These are phyloP conservation scores for Arthromyces matolae DNA, from an alignment of 768 basidiomycete genomes.

Conservation along the genomic window DNA sequence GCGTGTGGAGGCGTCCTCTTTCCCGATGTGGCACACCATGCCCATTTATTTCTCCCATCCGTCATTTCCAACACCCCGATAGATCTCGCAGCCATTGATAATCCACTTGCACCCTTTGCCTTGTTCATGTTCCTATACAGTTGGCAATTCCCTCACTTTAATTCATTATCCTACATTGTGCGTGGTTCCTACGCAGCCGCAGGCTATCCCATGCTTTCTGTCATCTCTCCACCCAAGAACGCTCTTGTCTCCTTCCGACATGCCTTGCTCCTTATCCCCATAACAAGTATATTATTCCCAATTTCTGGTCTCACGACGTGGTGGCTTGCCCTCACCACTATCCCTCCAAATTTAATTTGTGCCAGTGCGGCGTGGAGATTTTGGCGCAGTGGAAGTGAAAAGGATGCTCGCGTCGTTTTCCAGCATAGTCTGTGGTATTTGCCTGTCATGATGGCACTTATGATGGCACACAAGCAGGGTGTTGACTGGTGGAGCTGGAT, in stretches of 20 bases:
- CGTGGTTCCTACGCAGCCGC: slow-evolving; percentile 88
- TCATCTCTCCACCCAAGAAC: slow-evolving; percentile 74
- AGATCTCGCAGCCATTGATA: slow-evolving; percentile 59
- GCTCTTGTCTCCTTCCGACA: slow-evolving; percentile 84
- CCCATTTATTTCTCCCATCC: slow-evolving; percentile 58
- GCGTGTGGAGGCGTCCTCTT: slow-evolving; percentile 82
- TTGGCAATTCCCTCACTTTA: slow-evolving; percentile 99
- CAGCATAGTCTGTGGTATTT: slow-evolving; percentile 86
- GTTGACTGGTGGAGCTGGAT: slow-evolving; percentile 72
- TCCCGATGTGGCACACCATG: slow-evolving; percentile 57
- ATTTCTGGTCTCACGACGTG: slow-evolving; percentile 92
- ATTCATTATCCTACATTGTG: slow-evolving; percentile 83
- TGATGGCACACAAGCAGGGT: slow-evolving; percentile 94
- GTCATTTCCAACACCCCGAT: slow-evolving; percentile 43
- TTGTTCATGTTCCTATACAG: slow-evolving; percentile 85
- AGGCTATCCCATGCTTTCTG: slow-evolving; percentile 90
- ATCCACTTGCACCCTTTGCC: slow-evolving; percentile 75
- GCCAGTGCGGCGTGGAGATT: slow-evolving; percentile 69
- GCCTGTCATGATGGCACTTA: slow-evolving; percentile 82
- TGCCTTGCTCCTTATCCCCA: slow-evolving; percentile 66
- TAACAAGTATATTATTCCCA: slow-evolving; percentile 79
- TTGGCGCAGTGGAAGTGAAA: slow-evolving; percentile 68
- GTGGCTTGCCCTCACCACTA: slow-evolving; percentile 75
- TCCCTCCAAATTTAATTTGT: slow-evolving; percentile 73
- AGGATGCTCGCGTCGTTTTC: slow-evolving; percentile 74